Conservation (phyloP, 23 red algal genomes). For the Chondrus crispus region DNA sequence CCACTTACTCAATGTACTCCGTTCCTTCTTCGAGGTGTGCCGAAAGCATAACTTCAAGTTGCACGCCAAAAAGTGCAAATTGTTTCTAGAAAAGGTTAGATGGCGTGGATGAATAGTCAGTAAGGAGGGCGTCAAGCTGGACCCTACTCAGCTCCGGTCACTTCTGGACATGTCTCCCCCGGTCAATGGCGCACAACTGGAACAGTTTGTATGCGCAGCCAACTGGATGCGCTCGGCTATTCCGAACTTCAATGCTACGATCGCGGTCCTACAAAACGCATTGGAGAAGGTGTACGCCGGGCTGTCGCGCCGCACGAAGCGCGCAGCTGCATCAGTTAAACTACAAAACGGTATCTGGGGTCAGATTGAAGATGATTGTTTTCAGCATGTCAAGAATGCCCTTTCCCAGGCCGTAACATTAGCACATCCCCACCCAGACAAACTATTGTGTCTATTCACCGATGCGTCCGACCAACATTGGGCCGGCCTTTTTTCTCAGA, state of each 20-base stretch:
- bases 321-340: neutral
- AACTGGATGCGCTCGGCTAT: neutral
- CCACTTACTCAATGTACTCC: neutral
- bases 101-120: neutral
- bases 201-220: neutral
- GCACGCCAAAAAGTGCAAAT: neutral
- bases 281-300: slow-evolving; percentile 2
- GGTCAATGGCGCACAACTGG: neutral
- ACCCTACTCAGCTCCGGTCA: neutral
- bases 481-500: neutral
- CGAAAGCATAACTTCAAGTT: neutral
- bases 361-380: neutral
- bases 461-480: slow-evolving; percentile 35
- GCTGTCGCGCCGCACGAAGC: neutral
- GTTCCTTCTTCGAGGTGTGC: neutral
- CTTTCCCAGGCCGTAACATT: neutral
- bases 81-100: neutral
- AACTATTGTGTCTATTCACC: neutral
- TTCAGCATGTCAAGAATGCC: neutral
- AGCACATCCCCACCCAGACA: neutral
- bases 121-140: neutral
- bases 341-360: neutral
- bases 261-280: neutral
- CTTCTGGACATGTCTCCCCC: neutral
- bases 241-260: neutral